A percentile compares a stretch with the other conserved stretches of the same genome.
phyloP scores from a whole-genome alignment of 805 yeast species.

The Saturnispora galanensis region DNA sequence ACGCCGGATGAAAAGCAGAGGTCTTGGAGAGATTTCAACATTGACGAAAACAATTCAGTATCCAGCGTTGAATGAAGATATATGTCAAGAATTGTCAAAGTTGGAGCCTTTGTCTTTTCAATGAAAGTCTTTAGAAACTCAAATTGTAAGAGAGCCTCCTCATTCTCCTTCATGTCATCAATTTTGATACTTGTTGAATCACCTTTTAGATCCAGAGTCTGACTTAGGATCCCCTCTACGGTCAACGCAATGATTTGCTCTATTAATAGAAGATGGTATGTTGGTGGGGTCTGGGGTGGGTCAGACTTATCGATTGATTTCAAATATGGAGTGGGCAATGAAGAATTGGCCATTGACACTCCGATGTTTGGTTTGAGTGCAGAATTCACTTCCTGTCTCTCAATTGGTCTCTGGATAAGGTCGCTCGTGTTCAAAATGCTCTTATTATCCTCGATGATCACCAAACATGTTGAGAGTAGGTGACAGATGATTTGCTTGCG shows the following conservation, averaged over 20 bases:
- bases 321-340: slow-evolving; percentile 32
- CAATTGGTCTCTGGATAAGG: slow-evolving; percentile 24
- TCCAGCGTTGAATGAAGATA: slow-evolving; percentile 62
- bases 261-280: slow-evolving; percentile 53
- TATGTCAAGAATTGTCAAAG: slow-evolving; percentile 37
- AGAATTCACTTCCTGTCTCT: background rate
- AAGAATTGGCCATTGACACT: too few relatives aligned
- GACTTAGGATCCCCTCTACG: slow-evolving; percentile 50
- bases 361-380: background rate
- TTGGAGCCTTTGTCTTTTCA: slow-evolving; percentile 27
- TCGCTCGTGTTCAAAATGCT: slow-evolving; percentile 28
- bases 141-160: slow-evolving; percentile 8
- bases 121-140: slow-evolving; percentile 22
- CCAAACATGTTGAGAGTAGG: slow-evolving; percentile 35
- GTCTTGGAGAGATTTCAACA: slow-evolving; percentile 69
- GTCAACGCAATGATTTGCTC: slow-evolving; percentile 50
- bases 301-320: slow-evolving; percentile 76
- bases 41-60: slow-evolving; percentile 53
- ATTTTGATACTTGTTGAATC: background rate
- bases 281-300: slow-evolving; percentile 57
- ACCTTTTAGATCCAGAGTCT: slow-evolving; percentile 12
- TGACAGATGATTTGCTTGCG: slow-evolving; percentile 54
- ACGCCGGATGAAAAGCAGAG: slow-evolving; percentile 77
- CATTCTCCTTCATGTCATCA: slow-evolving; percentile 5
- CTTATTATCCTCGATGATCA: slow-evolving; percentile 27